phyloP scores from a whole-genome alignment of 2,329 filamentous ascomycete species.

The Diplodia scrobiculata region DNA sequence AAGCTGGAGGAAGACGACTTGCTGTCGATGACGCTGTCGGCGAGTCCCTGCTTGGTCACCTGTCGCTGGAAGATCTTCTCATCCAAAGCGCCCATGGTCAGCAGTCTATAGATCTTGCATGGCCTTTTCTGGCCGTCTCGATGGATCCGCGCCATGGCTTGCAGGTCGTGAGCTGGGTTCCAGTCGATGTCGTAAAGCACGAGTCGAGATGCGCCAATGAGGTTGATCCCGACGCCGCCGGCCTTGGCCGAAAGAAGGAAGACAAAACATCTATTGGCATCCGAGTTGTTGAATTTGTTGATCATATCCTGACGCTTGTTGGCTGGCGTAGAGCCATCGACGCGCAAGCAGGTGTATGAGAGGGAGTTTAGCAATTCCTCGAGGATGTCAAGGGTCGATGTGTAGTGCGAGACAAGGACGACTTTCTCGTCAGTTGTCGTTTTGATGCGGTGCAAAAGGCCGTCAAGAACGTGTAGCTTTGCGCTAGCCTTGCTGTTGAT shows the following conservation, averaged over 20 bases:
- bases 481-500: conserved; percentile 62
- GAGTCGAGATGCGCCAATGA: conserved; percentile 70
- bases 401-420: conserved; percentile 76
- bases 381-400: conserved; percentile 69
- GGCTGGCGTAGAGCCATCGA: conserved; percentile 68
- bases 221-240: conserved; percentile 69
- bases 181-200: conserved; percentile 74
- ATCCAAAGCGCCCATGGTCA: conserved; percentile 69
- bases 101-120: conserved; percentile 69
- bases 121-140: conserved; percentile 69
- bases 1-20: conserved; percentile 64
- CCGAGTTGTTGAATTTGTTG: conserved; percentile 67
- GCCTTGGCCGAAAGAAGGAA: conserved; percentile 74
- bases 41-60: conserved; percentile 69
- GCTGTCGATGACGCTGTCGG: conserved; percentile 70
- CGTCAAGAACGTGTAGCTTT: conserved; percentile 68
- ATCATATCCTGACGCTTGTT: conserved; percentile 68
- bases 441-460: conserved; percentile 63
- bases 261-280: conserved; percentile 61
- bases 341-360: conserved; percentile 64
- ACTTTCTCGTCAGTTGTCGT: conserved; percentile 68
- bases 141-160: conserved; percentile 75
- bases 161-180: conserved; percentile 73
- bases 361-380: conserved; percentile 62
- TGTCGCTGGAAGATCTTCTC: conserved; percentile 77